Percentiles rank a stretch among this genome's conserved stretches.
Conservation (phyloP, 2,329 filamentous ascomycete species). For the Microdochium bolleyi region DNA sequence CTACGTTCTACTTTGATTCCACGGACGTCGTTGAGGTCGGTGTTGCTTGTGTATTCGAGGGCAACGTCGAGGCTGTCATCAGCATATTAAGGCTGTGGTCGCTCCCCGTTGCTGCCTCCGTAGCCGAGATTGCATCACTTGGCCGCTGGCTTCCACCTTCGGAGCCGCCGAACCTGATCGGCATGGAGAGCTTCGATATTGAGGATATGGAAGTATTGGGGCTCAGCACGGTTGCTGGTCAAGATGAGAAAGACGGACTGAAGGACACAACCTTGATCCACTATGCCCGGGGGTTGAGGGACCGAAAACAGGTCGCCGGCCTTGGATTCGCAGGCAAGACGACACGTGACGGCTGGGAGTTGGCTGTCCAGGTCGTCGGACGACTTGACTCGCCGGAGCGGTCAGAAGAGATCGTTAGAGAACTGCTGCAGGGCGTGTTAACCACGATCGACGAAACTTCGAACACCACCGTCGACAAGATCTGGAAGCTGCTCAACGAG, state of each 20-base stretch:
- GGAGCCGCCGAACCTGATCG: slow-evolving; percentile 42
- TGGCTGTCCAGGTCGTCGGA: slow-evolving; percentile 75
- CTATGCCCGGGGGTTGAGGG: slow-evolving; percentile 64
- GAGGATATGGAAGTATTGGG: slow-evolving; percentile 81
- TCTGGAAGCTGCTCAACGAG: slow-evolving; percentile 69
- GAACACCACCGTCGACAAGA: slow-evolving; percentile 66
- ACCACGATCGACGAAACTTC: slow-evolving; percentile 55
- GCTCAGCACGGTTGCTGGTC: slow-evolving; percentile 45
- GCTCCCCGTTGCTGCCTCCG: slow-evolving; percentile 65
- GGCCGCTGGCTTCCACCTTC: slow-evolving; percentile 72
- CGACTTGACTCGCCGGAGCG: slow-evolving; percentile 67
- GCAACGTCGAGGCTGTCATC: slow-evolving; percentile 69
- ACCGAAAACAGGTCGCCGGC: slow-evolving; percentile 39
- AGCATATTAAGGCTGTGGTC: slow-evolving; percentile 74
- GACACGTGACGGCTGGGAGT: slow-evolving; percentile 72
- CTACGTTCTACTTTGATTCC: slow-evolving; percentile 71
- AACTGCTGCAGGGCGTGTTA: slow-evolving; percentile 63
- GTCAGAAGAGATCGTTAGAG: slow-evolving; percentile 66
- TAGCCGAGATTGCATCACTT: slow-evolving; percentile 76
- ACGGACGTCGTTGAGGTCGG: slow-evolving; percentile 72
- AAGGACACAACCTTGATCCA: slow-evolving; percentile 73
- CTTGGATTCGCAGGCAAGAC: slow-evolving; percentile 19
- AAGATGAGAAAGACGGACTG: slow-evolving; percentile 54
- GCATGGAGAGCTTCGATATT: slow-evolving; percentile 64
- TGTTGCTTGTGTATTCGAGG: slow-evolving; percentile 74